Base-by-base conservation (phyloP, 1,284 basidiomycete genomes). In the Trichosporon inkin region DNA sequence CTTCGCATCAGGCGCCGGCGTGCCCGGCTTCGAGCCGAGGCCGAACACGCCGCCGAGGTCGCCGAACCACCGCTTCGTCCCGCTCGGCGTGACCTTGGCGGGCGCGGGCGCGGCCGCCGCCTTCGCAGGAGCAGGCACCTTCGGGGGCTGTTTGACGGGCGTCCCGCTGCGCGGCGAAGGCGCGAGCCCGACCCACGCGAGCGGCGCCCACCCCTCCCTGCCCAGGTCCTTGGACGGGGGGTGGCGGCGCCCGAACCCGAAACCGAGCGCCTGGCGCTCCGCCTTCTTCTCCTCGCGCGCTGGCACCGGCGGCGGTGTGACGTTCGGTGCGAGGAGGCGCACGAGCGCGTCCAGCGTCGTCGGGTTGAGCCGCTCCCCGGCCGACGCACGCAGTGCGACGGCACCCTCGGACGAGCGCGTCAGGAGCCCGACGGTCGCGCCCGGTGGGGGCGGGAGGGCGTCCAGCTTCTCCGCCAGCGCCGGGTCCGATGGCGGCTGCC, bases 151-250 rank as follows among this genome's bases (percentile, higher is more conserved):
- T 8, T 28, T 14, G 34, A 34, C 35, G 2, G 61, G 57, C 4
- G 56, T 58, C 16, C 19, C 54, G 7, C 34, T 37, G 22, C 57
- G 37, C 2, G 55, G 55, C 10, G 47, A 8, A 3, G 60, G 57
- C 10, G 22, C 44, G 2, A 63, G 40, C 1, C 62, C 59, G 16
- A 63, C 57, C 63, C 60, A 62, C 1, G 55, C 34, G 4, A 64
- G 55, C 22, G 62, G 55, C 10, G 39, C 37, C 16, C 41, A 24
- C 10, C 19, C 32, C 19, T 36, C 19, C 16, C 47, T 57, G 69
- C 72, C 71, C 32, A 67, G 70, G 3, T 66, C 44, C 53, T 69
- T 71, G 6, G 69, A 51, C 24, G 44, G n/a, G n/a, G n/a, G 35
- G 20, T 49, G 39, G 56, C 63, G 34, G 57, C 58, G 51, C 3